Percentiles rank a stretch among this genome's conserved stretches.
phyloP scores from a whole-genome alignment of 164 flowering plant genomes.

The Akebia trifoliata region DNA sequence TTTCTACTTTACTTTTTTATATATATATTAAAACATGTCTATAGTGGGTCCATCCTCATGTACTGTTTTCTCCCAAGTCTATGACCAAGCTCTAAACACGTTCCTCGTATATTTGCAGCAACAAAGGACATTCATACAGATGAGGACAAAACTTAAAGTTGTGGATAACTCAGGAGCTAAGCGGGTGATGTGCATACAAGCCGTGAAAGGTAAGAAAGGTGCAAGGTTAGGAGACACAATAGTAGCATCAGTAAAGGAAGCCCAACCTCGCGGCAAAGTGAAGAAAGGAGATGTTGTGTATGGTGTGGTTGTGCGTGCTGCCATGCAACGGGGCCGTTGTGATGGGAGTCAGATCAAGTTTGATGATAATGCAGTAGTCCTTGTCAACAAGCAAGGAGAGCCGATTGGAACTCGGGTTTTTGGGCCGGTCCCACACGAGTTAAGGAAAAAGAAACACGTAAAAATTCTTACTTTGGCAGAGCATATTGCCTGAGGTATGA shows the following conservation, averaged over 20 bases:
- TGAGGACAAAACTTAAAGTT: conserved; percentile 76
- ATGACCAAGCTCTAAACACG: neutral
- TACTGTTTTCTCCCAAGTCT: neutral
- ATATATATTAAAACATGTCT: no score
- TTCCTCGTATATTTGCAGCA: conserved; percentile 32
- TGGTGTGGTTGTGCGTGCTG: conserved; percentile 86
- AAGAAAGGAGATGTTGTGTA: conserved; percentile 70
- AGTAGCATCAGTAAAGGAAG: conserved; percentile 73
- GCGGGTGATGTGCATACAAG: conserved; percentile 71
- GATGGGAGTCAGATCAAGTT: conserved; percentile 82
- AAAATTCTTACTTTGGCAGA: conserved; percentile 71
- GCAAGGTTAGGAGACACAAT: conserved; percentile 77
- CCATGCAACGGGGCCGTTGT: conserved; percentile 70
- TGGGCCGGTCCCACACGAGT: conserved; percentile 83
- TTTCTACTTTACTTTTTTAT: no score
- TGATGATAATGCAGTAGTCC: conserved; percentile 82
- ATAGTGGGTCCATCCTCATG: neutral
- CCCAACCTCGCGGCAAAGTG: conserved; percentile 67
- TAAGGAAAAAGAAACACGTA: conserved; percentile 72
- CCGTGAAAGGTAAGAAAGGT: conserved; percentile 64
- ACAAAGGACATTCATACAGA: conserved; percentile 67
- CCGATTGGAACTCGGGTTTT: conserved; percentile 72
- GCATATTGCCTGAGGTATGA: conserved; percentile 46
- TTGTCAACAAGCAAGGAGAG: conserved; percentile 77
- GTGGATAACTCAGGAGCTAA: conserved; percentile 81